These are phyloP conservation scores for Penicillium argentinense DNA, from an alignment of 495 filamentous ascomycete species.

Conservation along the genomic window DNA sequence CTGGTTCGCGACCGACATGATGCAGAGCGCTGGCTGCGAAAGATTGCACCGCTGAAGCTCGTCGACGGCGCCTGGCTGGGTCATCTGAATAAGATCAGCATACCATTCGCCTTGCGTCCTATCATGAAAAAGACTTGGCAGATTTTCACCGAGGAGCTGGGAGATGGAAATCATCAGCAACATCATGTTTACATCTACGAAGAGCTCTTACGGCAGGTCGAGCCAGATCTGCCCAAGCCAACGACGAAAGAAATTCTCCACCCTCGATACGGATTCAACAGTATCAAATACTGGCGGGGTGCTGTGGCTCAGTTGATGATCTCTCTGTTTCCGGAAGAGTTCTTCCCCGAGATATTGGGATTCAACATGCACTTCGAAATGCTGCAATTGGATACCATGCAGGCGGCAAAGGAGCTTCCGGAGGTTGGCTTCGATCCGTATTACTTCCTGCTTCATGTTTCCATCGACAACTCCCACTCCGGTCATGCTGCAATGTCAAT, in stretches of 20 bases:
- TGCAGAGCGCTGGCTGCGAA: constrained; percentile 42
- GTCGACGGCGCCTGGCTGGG: constrained; percentile 54
- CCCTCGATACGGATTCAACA: constrained; percentile 27
- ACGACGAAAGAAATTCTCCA: constrained; percentile 34
- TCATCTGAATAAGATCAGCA: constrained; percentile 43
- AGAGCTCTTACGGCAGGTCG: constrained; percentile 37
- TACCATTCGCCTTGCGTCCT: constrained; percentile 31
- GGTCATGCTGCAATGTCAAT: constrained; percentile 51
- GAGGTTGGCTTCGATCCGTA: constrained; percentile 45
- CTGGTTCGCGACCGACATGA: constrained; percentile 35
- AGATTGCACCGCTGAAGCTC: constrained; percentile 44
- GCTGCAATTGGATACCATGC: constrained; percentile 41
- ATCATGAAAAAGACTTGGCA: constrained; percentile 48
- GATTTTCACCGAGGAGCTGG: constrained; percentile 50
- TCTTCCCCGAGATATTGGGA: constrained; percentile 52
- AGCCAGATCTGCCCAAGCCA: constrained; percentile 21
- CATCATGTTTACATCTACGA: constrained; percentile 48
- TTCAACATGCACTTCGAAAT: constrained; percentile 53
- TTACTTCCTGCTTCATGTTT: constrained; percentile 52
- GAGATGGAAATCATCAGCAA: constrained; percentile 46
- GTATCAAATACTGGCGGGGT: constrained; percentile 40
- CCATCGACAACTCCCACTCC: constrained; percentile 50
- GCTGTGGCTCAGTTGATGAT: constrained; percentile 48
- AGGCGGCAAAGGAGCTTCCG: constrained; percentile 40
- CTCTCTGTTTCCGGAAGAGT: constrained; percentile 47